Percentiles rank a stretch among this genome's conserved stretches.
These are phyloP conservation scores for Tinospora cordifolia DNA, from an alignment of 164 flowering plant genomes.

Conservation along the genomic window DNA sequence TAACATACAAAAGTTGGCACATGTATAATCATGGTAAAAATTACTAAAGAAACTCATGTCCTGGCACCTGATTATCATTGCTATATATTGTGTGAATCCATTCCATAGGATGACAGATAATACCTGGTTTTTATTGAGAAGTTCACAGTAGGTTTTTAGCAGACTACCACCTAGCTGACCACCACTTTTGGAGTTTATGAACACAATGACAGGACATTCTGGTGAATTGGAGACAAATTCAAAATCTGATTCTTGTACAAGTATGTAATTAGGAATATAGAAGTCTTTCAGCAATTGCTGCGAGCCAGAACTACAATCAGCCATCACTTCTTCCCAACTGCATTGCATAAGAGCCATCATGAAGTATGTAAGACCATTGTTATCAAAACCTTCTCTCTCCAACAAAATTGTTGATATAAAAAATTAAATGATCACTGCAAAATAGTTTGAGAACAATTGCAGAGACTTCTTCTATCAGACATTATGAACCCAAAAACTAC, in stretches of 20 bases:
- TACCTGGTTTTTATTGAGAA: conserved; percentile 71
- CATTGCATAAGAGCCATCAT: conserved; percentile 12
- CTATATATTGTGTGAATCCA: not conserved
- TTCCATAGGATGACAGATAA: not conserved
- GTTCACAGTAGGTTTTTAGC: conserved; percentile 41
- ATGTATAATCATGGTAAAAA: not conserved
- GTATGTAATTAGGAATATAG: conserved; percentile 59
- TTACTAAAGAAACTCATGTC: too few relatives aligned
- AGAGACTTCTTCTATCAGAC: too few relatives aligned
- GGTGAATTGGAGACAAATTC: conserved; percentile 23
- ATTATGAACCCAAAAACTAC: too few relatives aligned
- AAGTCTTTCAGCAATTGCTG: conserved; percentile 32
- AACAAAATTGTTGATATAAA: not conserved
- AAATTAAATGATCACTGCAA: not conserved
- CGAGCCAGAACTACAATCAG: conserved; percentile 17
- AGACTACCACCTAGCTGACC: conserved; percentile 82
- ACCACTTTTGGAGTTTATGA: conserved; percentile 75
- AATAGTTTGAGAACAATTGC: not conserved
- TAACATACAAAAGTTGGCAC: not conserved
- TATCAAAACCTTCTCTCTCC: not conserved
- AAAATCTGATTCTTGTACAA: conserved; percentile 28
- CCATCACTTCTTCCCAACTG: conserved; percentile 32
- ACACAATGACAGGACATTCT: conserved; percentile 65
- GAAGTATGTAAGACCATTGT: not conserved
- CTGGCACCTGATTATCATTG: not conserved